A percentile compares a stretch with the other conserved stretches of the same genome.
phyloP scores from a whole-genome alignment of 352 stramenopile genomes.

The Globisporangium paddicum region DNA sequence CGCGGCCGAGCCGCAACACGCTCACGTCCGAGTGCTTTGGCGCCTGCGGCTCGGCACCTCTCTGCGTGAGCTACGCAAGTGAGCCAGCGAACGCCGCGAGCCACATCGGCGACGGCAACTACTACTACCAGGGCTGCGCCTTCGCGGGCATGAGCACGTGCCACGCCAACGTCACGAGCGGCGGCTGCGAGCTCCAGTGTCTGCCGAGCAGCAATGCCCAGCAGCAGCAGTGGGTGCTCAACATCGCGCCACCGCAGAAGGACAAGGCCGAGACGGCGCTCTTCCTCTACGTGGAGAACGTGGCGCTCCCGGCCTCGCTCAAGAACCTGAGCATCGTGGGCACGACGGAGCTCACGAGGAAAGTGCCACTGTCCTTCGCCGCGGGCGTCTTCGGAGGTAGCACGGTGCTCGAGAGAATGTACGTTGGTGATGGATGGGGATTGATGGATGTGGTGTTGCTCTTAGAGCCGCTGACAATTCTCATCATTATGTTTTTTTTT shows the following conservation, averaged over 20 bases:
- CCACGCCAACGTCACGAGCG: constrained; percentile 32
- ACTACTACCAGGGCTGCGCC: constrained; percentile 61
- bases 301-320: constrained; percentile 44
- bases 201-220: constrained; percentile 33
- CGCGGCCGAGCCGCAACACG: constrained; percentile 39
- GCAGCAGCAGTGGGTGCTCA: constrained; percentile 42
- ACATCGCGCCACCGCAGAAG: constrained; percentile 55
- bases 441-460: neutral
- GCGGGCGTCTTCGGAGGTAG: constrained; percentile 41
- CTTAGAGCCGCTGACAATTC: neutral
- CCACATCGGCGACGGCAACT: constrained; percentile 39
- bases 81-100: constrained; percentile 20
- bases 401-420: constrained; percentile 45
- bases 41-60: constrained; percentile 22
- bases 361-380: constrained; percentile 58
- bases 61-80: constrained; percentile 65
- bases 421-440: neutral
- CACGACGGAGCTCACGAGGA: constrained; percentile 42
- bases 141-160: constrained; percentile 47
- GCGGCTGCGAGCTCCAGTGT: constrained; percentile 62
- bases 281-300: constrained; percentile 49
- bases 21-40: constrained; percentile 56
- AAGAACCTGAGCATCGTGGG: constrained; percentile 59
- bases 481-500: neutral
- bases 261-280: constrained; percentile 59